Evolutionary conservation across 2,329 filamentous ascomycete species (phyloP).

Genomic region (Clonostachys chloroleuca): DNA sequence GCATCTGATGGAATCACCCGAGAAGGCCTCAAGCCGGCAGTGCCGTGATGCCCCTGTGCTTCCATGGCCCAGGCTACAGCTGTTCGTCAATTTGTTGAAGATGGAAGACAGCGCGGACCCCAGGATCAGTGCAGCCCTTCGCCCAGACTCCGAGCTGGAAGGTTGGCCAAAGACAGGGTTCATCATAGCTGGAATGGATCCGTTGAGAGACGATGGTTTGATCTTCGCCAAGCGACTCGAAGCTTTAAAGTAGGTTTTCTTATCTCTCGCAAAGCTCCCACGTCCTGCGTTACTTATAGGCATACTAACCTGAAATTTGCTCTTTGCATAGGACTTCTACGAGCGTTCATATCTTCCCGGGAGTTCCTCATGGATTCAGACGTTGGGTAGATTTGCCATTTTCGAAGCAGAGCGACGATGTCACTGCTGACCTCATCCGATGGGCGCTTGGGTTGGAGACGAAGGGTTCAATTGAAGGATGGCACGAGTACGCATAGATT

Average conservation of each 20-base stretch:
- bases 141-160: conserved; percentile 11
- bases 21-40: conserved; percentile 28
- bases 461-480: neutral
- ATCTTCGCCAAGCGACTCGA: conserved; percentile 16
- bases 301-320: neutral
- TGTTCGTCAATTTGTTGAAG: conserved; percentile 13
- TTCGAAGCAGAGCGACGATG: conserved; percentile 2
- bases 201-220: conserved; percentile 18
- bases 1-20: conserved; percentile 23
- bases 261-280: too few species aligned
- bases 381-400: conserved; percentile 12
- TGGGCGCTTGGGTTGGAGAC: neutral
- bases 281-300: too few species aligned
- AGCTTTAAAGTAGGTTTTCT: conserved; percentile 8
- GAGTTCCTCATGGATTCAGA: conserved; percentile 18
- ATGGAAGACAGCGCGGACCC: conserved; percentile 14
- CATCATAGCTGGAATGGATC: conserved; percentile 15
- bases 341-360: conserved; percentile 19
- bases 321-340: conserved; percentile 10
- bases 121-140: conserved; percentile 25
- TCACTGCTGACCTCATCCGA: neutral
- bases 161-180: conserved; percentile 16
- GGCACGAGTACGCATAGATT: neutral
- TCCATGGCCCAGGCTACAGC: conserved; percentile 24
- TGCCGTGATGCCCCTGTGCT: conserved; percentile 36